Evolutionary conservation across 306 rosid species (phyloP), one percentile per base, ranked within the genome.

Genomic region (Quercus mongolica): DNA sequence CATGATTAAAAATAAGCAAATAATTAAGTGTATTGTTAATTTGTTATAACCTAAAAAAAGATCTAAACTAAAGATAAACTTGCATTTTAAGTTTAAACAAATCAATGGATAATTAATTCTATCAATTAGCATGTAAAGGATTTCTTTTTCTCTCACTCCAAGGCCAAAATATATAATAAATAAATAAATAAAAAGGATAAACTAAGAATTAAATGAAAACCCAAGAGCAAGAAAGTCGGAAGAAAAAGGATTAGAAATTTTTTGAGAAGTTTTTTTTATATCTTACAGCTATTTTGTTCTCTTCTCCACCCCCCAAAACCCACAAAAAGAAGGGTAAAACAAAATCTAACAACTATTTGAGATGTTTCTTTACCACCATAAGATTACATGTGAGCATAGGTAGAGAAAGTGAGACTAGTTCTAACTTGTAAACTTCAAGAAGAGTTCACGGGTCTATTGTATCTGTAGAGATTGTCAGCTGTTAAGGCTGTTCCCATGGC

Each of bases 361-460:
- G 44, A 54, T 56, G 38, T 11, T 74, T 20, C 26, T 28, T 31
- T 6, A 18, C 55, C 13, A 74, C 54, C 31, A 71, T 5, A 71
- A 49, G 75, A 25, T 71, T 71, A 71, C 75, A 71, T 25, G 35
- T 15, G 59, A 35, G 72, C 72, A 65, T 1, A 33, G 46, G 49
- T 3, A 11, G 13, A 17, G 6, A 65, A 13, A 23, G 13, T 65
- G 5, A 31, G 12, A 31, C 71, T 65, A 31, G 49, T 7, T 20
- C n/a, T 71, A 79, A 46, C 6, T 59, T 12, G 23, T 20, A 68
- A 25, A 3, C 1, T 73, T 12, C 61, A 62, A 71, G 76, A 82
- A 77, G 77, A 75, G 83, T 85, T 82, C 78, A 83, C 79, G 54
- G 91, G 74, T 74, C 78, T 79, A 54, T 76, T 80, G 77, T 84